phyloP scores from a whole-genome alignment of 441 rosid species.

The Hypseocharis bilobata region DNA sequence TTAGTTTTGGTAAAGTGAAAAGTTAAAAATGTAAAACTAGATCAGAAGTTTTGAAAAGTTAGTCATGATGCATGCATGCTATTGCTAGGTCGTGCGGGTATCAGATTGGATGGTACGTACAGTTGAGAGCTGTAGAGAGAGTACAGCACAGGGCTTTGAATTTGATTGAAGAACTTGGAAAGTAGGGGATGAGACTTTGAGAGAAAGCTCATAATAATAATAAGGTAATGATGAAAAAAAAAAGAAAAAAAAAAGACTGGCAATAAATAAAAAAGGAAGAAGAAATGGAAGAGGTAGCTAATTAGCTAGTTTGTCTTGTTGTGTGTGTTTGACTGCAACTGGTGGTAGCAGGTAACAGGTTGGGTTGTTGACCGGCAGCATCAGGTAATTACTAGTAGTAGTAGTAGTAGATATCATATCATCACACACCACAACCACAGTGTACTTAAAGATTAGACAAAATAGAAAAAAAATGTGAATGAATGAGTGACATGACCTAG shows the following conservation, averaged over 20 bases:
- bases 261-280: background rate
- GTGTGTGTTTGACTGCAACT: background rate
- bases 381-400: background rate
- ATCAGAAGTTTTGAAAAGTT: too few relatives aligned
- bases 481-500: background rate
- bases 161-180: too few relatives aligned
- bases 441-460: background rate
- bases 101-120: too few relatives aligned
- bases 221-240: background rate
- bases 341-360: background rate
- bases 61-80: too few relatives aligned
- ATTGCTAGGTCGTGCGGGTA: too few relatives aligned
- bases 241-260: background rate
- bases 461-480: background rate
- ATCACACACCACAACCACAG: too few relatives aligned
- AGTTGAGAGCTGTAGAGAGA: too few relatives aligned
- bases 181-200: too few relatives aligned
- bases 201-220: too few relatives aligned
- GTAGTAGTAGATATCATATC: background rate
- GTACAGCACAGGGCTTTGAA: too few relatives aligned
- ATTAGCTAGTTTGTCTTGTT: background rate
- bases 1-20: too few relatives aligned
- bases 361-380: slow-evolving; percentile 5
- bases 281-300: background rate
- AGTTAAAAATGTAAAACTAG: too few relatives aligned